Percentiles rank a stretch among this genome's conserved stretches.
Evolutionary conservation across 768 basidiomycete species (phyloP).

Genomic region (Glaciozyma martinii): DNA sequence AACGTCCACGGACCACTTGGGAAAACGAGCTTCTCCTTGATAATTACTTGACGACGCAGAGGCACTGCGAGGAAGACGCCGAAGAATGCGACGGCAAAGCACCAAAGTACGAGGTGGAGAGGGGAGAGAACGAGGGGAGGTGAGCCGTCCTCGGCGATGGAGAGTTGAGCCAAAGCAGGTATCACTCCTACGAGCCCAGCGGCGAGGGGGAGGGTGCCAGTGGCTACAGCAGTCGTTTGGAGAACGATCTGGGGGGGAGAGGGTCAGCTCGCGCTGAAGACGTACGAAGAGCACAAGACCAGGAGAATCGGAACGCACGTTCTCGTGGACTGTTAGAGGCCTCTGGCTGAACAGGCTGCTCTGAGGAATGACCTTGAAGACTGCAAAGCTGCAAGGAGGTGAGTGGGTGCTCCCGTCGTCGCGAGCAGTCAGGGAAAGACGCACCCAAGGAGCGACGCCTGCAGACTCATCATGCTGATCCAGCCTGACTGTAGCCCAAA

Average conservation of each 20-base stretch:
- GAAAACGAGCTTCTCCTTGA: slow-evolving; percentile 87
- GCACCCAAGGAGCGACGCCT: slow-evolving; percentile 76
- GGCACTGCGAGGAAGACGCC: slow-evolving; percentile 98
- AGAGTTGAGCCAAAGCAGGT: slow-evolving; percentile 75
- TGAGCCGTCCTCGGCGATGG: slow-evolving; percentile 62
- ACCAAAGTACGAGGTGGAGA: slow-evolving; percentile 71
- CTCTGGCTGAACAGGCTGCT: slow-evolving; percentile 29
- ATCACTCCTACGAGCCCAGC: slow-evolving; percentile 78
- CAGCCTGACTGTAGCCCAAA: slow-evolving; percentile 81
- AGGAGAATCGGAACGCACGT: slow-evolving; percentile 1
- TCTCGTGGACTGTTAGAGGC: slow-evolving; percentile 25
- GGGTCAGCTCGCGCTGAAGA: slow-evolving; percentile 45
- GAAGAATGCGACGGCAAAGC: slow-evolving; percentile 84
- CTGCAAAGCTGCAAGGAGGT: slow-evolving; percentile 47
- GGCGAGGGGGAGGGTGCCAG: slow-evolving; percentile 52
- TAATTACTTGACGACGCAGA: slow-evolving; percentile 90
- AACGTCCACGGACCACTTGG: slow-evolving; percentile 64
- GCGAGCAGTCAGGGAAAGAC: no score
- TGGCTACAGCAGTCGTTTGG: slow-evolving; percentile 92
- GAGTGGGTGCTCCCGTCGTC: no score
- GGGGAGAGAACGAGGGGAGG: slow-evolving; percentile 66
- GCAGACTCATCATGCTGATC: slow-evolving; percentile 85
- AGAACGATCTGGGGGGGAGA: slow-evolving; percentile 62
- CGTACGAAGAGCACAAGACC: background rate
- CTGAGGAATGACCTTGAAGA: slow-evolving; percentile 53